Percentiles rank a stretch among this genome's conserved stretches.
Evolutionary conservation across 768 basidiomycete genomes (phyloP).

Genomic region (Lentinula guzmanii): DNA sequence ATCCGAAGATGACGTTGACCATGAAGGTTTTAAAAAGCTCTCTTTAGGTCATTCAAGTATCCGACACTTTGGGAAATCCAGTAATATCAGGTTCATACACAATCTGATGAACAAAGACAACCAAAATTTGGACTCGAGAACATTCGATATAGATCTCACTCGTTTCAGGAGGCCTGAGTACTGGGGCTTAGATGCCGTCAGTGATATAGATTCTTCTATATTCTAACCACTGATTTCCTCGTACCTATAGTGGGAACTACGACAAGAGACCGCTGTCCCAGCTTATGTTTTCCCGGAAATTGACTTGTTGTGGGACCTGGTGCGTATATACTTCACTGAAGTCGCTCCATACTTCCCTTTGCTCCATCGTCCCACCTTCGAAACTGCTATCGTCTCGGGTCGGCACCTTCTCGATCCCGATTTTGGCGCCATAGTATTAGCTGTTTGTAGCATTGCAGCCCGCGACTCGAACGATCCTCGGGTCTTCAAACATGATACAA

Average conservation of each 20-base stretch:
- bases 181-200: background rate
- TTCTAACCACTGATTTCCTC: background rate
- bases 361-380: slow-evolving; percentile 47
- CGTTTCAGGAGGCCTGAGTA: background rate
- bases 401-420: background rate
- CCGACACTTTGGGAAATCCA: slow-evolving; percentile 3
- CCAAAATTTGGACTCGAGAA: background rate
- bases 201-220: background rate
- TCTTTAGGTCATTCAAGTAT: background rate
- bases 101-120: background rate
- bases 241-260: background rate
- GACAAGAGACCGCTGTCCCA: background rate
- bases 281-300: slow-evolving; percentile 21
- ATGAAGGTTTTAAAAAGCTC: background rate
- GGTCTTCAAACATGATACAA: slow-evolving; percentile 17
- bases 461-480: slow-evolving; percentile 37
- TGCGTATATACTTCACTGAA: slow-evolving; percentile 43
- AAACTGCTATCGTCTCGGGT: slow-evolving; percentile 22
- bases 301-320: slow-evolving; percentile 31
- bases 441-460: slow-evolving; percentile 46
- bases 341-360: slow-evolving; percentile 36
- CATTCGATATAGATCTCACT: background rate
- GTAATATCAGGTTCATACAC: background rate
- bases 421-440: slow-evolving; percentile 39
- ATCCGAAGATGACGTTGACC: background rate